Percentiles rank a stretch among this genome's conserved stretches.
Conservation (phyloP, 345 rosid species). For the Gossypioides kirkii region DNA sequence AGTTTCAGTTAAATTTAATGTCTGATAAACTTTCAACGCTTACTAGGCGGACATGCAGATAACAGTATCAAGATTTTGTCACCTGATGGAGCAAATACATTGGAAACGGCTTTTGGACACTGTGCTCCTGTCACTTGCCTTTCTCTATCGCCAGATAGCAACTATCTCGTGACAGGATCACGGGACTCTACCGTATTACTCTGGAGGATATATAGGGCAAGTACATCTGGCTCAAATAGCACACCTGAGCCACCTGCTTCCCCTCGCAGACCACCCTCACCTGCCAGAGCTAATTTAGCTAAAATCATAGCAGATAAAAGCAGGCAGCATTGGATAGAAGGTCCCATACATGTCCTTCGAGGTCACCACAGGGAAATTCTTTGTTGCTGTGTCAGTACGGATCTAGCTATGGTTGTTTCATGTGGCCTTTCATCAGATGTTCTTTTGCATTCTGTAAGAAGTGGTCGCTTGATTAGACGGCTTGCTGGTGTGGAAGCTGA, state of each 20-base stretch:
- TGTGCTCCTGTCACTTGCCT: constrained; percentile 98
- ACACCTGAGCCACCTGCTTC: constrained; percentile 46
- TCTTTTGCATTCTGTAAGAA: constrained; percentile 73
- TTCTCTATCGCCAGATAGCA: constrained; percentile 80
- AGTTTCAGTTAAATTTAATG: background rate
- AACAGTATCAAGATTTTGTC: constrained; percentile 83
- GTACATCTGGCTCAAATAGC: constrained; percentile 42
- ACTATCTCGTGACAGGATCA: constrained; percentile 87
- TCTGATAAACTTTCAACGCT: background rate
- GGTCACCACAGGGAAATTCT: constrained; percentile 72
- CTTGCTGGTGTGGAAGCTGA: constrained; percentile 72
- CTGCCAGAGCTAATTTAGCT: constrained; percentile 30
- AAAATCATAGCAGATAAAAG: constrained; percentile 52
- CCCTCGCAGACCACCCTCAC: constrained; percentile 34
- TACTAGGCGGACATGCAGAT: constrained; percentile 92
- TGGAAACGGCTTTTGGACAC: constrained; percentile 85
- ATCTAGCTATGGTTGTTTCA: constrained; percentile 77
- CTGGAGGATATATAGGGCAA: constrained; percentile 74
- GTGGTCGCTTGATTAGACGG: constrained; percentile 81
- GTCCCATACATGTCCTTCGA: constrained; percentile 88
- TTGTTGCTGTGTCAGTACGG: constrained; percentile 78
- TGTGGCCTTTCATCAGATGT: constrained; percentile 62
- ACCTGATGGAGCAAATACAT: constrained; percentile 80
- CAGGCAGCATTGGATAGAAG: constrained; percentile 70
- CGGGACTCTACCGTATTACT: constrained; percentile 74